Base-by-base conservation (phyloP, 805 yeast species). In the Cyberlindnera euphorbiiphila region DNA sequence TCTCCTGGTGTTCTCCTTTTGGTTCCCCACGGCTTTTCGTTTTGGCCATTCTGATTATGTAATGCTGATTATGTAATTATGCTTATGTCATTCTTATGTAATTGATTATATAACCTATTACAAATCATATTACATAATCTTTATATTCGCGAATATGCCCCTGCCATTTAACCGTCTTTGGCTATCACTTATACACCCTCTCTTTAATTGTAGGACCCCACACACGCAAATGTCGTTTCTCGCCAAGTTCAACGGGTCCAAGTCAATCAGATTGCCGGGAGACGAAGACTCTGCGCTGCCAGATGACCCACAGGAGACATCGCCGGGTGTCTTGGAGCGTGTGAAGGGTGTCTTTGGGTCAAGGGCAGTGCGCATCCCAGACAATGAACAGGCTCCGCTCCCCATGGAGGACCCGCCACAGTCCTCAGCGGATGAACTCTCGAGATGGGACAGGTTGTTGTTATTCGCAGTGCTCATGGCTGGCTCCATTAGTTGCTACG, bases 391-490 rank as follows among this genome's bases (percentile, higher is more conserved):
- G 8, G 37, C 21, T 21, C 33, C 36, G 4, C 22, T 25, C 28
- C 42, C 33, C 7, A 32, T 32, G 37, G 39, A 24, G 18, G 37
- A 27, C 7, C 32, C 19, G 5, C 34, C 30, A 10, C 37, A 37
- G 13, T 20, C 35, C 14, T 14, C 36, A 3, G 13, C 29, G 9
- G 36, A 44, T 23, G 38, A 46, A 29, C 39, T 45, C 5, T 39
- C 44, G 5, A 26, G 46, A 24, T 45, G 46, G 46, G 54, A 49
- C 20, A 33, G 50, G 29, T 33, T 49, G 20, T 15, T 47, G 13
- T 36, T 49, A 5, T 49, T 49, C 28, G 50, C 48, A 2, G 42
- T 47, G 10, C 31, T 43, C 9, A 45, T 49, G 47, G 50, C 47
- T 16, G 42, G 46, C 11, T 45, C 50, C 4, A 14, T 49, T 11